phyloP scores from a whole-genome alignment of 2,329 filamentous ascomycete genomes.

The Trichoderma breve region DNA sequence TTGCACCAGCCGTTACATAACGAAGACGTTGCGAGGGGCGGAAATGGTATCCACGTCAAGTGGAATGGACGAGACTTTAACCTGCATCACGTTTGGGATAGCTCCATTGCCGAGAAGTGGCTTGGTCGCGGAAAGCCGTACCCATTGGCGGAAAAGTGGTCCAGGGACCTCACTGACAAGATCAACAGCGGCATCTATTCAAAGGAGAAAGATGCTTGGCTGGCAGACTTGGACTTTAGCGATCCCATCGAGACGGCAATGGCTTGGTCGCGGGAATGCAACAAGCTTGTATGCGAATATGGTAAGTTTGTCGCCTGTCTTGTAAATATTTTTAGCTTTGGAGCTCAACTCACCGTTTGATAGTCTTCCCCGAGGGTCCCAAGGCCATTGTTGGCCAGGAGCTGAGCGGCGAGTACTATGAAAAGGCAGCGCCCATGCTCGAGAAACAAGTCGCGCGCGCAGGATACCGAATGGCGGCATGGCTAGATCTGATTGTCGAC shows the following conservation, averaged over 20 bases:
- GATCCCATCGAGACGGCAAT: slow-evolving; percentile 57
- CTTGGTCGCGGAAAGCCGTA: slow-evolving; percentile 54
- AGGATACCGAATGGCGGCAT: slow-evolving; percentile 66
- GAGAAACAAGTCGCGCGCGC: slow-evolving; percentile 66
- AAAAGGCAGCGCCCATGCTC: slow-evolving; percentile 60
- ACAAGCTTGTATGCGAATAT: slow-evolving; percentile 60
- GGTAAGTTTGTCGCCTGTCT: slow-evolving; percentile 42
- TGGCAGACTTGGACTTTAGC: slow-evolving; percentile 53
- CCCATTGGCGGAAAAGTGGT: slow-evolving; percentile 53
- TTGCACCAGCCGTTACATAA: slow-evolving; percentile 68
- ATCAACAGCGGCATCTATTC: slow-evolving; percentile 58
- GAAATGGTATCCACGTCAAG: slow-evolving; percentile 64
- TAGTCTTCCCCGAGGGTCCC: slow-evolving; percentile 60
- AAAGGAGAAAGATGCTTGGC: slow-evolving; percentile 51
- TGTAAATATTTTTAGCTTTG: neutral
- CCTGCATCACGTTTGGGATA: slow-evolving; percentile 73
- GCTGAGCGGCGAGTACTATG: slow-evolving; percentile 62
- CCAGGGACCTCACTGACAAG: slow-evolving; percentile 51
- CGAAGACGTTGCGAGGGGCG: slow-evolving; percentile 62
- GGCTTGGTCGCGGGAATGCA: slow-evolving; percentile 62
- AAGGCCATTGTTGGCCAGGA: slow-evolving; percentile 58
- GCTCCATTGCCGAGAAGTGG: slow-evolving; percentile 63
- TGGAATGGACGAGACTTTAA: slow-evolving; percentile 60
- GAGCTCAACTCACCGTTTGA: neutral
- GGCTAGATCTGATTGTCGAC: slow-evolving; percentile 62